Base-by-base conservation (phyloP, 108 stramenopile genomes). In the Seminavis robusta region DNA sequence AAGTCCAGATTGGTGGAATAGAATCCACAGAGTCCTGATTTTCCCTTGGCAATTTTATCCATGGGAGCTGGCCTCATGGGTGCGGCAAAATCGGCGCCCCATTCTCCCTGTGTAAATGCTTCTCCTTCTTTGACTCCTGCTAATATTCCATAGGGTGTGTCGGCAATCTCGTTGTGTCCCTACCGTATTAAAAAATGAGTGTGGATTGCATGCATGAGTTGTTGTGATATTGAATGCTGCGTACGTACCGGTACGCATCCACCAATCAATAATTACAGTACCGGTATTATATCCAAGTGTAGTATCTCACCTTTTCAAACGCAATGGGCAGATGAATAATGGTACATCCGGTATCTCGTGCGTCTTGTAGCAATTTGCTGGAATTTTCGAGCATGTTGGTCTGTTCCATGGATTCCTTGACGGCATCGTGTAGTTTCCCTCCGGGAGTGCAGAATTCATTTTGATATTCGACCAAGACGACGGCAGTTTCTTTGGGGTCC, bases 391-490 rank as follows among this genome's bases (percentile, higher is more conserved):
- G 74, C 78, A 62, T 72, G 45, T 59, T 59, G 4, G 63, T 78
- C 26, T 74, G 28, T 30, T 78, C 79, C 69, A 90, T 71, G 21
- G 59, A 65, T 26, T 52, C 60, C 65, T 83, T 78, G 28, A 85
- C 80, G 29, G 84, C 80, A 45, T 74, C 79, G 44, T 90, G 47
- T 1, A 90, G 68, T 45, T 77, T 77, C 15, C 88, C 88, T 15
- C 88, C 88, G 36, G 69, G 69, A 9, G 84, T 81, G 15, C 79
- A 71, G 47, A 90, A 90, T 47, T 90, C 88, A 59, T 90, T 90
- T 60, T 90, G 88, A 67, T 68, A 90, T 52, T 90, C 88, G 52
- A 90, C 81, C 33, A 85, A 77, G 25, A 90, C 70, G 33, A 83
- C 53, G 0, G 88, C 88, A 19, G 88, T 90, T 31, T 67, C 64